These are phyloP conservation scores for Santalum album DNA, from an alignment of 164 flowering plant species.

Conservation along the genomic window DNA sequence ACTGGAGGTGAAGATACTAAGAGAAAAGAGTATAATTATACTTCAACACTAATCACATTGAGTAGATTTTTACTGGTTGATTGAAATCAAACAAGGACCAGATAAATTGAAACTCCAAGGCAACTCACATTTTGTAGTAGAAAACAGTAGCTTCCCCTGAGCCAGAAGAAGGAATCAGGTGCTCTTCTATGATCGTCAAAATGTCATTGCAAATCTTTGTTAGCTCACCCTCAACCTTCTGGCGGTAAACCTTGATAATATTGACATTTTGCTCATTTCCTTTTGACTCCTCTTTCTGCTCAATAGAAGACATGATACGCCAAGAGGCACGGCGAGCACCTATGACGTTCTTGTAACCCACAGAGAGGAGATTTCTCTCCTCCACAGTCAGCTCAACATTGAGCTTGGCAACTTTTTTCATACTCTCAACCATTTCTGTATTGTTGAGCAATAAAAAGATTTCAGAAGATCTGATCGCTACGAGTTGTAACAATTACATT, in stretches of 20 bases:
- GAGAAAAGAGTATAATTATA: no score
- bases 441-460: constrained; percentile 1
- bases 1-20: no score
- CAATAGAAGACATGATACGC: constrained; percentile 89
- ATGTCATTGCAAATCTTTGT: constrained; percentile 72
- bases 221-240: constrained; percentile 81
- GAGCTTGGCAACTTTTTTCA: constrained; percentile 70
- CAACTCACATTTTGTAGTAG: constrained; percentile 80
- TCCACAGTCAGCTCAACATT: constrained; percentile 73
- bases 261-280: constrained; percentile 73
- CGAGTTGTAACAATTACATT: neutral
- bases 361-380: constrained; percentile 81
- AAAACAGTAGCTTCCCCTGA: constrained; percentile 79
- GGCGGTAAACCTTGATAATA: constrained; percentile 59
- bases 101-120: neutral
- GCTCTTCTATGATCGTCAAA: constrained; percentile 62
- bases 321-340: constrained; percentile 87
- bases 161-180: constrained; percentile 61
- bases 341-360: constrained; percentile 85
- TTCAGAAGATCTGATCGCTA: neutral
- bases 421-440: constrained; percentile 82
- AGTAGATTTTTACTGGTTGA: neutral
- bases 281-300: constrained; percentile 83
- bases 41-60: no score
- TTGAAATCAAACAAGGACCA: neutral